phyloP scores from a whole-genome alignment of 495 filamentous ascomycete genomes.

The Penicillium egyptiacum region DNA sequence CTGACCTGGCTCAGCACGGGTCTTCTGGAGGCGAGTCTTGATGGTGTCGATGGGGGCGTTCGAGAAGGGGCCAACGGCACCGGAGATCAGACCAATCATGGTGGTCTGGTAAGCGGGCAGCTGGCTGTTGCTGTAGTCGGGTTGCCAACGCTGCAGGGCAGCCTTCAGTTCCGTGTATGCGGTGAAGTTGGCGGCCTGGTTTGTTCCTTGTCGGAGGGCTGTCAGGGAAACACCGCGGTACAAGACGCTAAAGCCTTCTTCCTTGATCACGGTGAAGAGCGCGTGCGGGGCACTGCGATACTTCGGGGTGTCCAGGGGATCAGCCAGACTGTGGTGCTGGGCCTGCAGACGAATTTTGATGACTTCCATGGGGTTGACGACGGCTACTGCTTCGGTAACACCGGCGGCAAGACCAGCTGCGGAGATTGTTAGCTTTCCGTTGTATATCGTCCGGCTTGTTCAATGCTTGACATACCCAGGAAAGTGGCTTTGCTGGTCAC shows the following conservation, averaged over 20 bases:
- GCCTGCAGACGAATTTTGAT: slow-evolving; percentile 97
- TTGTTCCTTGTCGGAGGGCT: slow-evolving; percentile 88
- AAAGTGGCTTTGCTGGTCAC: slow-evolving; percentile 80
- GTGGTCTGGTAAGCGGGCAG: slow-evolving; percentile 90
- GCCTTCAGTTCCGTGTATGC: slow-evolving; percentile 94
- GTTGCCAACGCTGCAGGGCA: slow-evolving; percentile 66
- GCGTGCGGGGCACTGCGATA: slow-evolving; percentile 98
- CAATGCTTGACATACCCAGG: slow-evolving; percentile 54
- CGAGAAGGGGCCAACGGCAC: slow-evolving; percentile 91
- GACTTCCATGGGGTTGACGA: slow-evolving; percentile 98
- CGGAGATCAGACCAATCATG: slow-evolving; percentile 83
- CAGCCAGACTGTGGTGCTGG: slow-evolving; percentile 92
- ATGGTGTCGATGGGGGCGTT: slow-evolving; percentile 99
- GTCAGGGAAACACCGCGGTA: slow-evolving; percentile 94
- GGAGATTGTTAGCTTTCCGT: background rate
- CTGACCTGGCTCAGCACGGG: slow-evolving; percentile 75
- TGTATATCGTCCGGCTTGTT: background rate
- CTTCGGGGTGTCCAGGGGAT: slow-evolving; percentile 87
- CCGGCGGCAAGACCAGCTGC: slow-evolving; percentile 88
- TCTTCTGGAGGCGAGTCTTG: slow-evolving; percentile 95
- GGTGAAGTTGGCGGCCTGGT: slow-evolving; percentile 99
- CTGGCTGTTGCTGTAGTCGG: slow-evolving; percentile 55
- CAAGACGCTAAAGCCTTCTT: slow-evolving; percentile 83
- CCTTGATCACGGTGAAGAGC: slow-evolving; percentile 83
- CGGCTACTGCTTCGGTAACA: slow-evolving; percentile 91